Percentiles rank a stretch among this genome's conserved stretches.
These are phyloP conservation scores for Ciborinia camelliae DNA, from an alignment of 2,329 filamentous ascomycete genomes.

Conservation along the genomic window DNA sequence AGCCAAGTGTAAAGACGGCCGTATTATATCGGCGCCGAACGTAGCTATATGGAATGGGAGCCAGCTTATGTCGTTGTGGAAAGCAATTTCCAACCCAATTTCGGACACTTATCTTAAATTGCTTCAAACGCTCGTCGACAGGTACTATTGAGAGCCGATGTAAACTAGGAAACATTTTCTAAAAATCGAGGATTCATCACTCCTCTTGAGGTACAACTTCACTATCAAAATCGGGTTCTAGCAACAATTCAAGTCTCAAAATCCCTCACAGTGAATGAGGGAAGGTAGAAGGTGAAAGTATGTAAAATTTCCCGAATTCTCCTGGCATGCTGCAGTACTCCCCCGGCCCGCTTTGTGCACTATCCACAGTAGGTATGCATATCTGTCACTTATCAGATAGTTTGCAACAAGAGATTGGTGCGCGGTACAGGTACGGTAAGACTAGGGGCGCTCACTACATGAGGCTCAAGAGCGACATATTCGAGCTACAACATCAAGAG, in stretches of 20 bases:
- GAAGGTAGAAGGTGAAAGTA: too few relatives aligned
- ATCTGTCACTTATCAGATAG: background rate
- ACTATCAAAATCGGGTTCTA: too few relatives aligned
- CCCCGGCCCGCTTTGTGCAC: background rate
- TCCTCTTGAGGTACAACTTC: too few relatives aligned
- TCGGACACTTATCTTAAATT: too few relatives aligned
- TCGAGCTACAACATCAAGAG: background rate
- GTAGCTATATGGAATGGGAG: too few relatives aligned
- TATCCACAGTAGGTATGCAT: background rate
- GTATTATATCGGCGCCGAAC: background rate
- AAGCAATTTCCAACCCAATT: background rate
- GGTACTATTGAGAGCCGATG: too few relatives aligned
- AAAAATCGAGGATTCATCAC: too few relatives aligned
- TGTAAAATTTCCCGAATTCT: too few relatives aligned
- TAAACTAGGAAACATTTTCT: too few relatives aligned
- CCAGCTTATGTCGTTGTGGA: background rate
- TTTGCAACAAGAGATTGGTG: background rate
- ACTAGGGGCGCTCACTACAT: background rate
- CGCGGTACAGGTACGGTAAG: background rate
- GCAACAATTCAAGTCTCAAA: too few relatives aligned
- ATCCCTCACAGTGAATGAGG: too few relatives aligned
- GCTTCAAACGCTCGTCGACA: background rate
- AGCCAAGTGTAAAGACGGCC: background rate
- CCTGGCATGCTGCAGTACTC: background rate
- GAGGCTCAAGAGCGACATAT: background rate